These are phyloP conservation scores for Aspergillus sp. DNA, from an alignment of 2,329 filamentous ascomycete species.

Conservation along the genomic window DNA sequence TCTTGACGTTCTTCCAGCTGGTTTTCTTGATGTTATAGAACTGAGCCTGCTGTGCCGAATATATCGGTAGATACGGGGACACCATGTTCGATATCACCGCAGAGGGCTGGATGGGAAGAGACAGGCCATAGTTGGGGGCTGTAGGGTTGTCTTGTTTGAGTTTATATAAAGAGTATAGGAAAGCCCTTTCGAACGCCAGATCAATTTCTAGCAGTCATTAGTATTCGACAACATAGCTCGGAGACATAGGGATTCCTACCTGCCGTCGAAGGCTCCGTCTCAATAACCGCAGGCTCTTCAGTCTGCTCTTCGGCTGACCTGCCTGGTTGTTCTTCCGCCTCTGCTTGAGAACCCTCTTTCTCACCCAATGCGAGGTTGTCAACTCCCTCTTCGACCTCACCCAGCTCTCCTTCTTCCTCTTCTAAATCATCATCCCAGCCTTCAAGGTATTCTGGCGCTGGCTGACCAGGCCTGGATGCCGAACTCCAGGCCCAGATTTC, in stretches of 20 bases:
- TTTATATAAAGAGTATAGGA: slow-evolving; percentile 61
- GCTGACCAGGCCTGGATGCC: slow-evolving; percentile 50
- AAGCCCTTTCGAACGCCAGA: slow-evolving; percentile 61
- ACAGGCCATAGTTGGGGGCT: slow-evolving; percentile 53
- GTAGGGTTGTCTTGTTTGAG: slow-evolving; percentile 56
- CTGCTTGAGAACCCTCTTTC: slow-evolving; percentile 11
- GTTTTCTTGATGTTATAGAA: slow-evolving; percentile 68
- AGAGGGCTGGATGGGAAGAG: slow-evolving; percentile 63
- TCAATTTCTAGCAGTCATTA: slow-evolving; percentile 59
- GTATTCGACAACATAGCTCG: slow-evolving; percentile 1
- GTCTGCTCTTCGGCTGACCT: slow-evolving; percentile 19
- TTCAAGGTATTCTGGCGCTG: slow-evolving; percentile 52
- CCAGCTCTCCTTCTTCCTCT: slow-evolving; percentile 31
- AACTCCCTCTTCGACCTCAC: slow-evolving; percentile 43
- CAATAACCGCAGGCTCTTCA: slow-evolving; percentile 30
- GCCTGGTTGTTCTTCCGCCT: slow-evolving; percentile 13
- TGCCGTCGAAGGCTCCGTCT: slow-evolving; percentile 56
- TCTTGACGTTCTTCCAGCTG: slow-evolving; percentile 67
- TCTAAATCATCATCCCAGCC: slow-evolving; percentile 46
- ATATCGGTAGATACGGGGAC: slow-evolving; percentile 63
- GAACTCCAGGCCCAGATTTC: slow-evolving; percentile 66
- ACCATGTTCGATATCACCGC: slow-evolving; percentile 62
- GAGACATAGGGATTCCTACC: slow-evolving; percentile 35
- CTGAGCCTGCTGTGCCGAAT: slow-evolving; percentile 53
- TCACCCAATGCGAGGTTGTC: slow-evolving; percentile 39